Conservation (phyloP, 306 rosid genomes). For the Dalbergia cochinchinensis region DNA sequence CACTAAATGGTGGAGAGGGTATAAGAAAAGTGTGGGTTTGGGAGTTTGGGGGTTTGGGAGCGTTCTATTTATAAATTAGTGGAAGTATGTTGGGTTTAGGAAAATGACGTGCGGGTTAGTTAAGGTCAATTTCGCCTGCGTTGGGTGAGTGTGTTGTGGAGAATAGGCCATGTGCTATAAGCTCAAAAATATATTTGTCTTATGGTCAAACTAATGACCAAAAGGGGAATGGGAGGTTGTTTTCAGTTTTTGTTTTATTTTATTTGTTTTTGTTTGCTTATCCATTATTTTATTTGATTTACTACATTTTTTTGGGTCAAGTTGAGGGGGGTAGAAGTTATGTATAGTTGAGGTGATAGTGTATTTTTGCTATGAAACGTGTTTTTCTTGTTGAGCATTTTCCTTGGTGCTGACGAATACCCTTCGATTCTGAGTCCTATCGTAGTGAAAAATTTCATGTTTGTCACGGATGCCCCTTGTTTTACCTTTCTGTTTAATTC, state of each 20-base stretch:
- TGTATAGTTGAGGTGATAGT: neutral
- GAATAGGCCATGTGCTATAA: conserved; percentile 18
- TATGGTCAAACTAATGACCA: neutral
- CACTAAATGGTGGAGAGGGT: neutral
- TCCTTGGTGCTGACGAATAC: conserved; percentile 7
- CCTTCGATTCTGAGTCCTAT: neutral
- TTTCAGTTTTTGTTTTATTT: neutral
- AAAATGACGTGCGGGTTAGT: neutral
- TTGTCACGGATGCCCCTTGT: conserved; percentile 1
- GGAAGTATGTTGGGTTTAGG: neutral
- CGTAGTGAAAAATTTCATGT: conserved; percentile 1
- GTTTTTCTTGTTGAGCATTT: no score
- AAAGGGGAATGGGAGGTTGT: neutral
- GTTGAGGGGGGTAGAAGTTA: conserved; percentile 4
- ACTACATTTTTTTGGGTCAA: neutral
- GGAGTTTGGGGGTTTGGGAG: neutral
- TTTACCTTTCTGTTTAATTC: neutral
- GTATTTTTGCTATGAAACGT: neutral
- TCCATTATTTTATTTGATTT: no score
- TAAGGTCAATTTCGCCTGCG: neutral
- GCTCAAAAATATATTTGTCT: neutral
- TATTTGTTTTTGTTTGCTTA: neutral
- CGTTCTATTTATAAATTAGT: neutral
- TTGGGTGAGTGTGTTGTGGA: neutral
- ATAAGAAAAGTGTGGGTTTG: neutral